Evolutionary conservation across 441 rosid species (phyloP), one percentile per base, ranked within the genome.

Genomic region (Brassica balearica): DNA sequence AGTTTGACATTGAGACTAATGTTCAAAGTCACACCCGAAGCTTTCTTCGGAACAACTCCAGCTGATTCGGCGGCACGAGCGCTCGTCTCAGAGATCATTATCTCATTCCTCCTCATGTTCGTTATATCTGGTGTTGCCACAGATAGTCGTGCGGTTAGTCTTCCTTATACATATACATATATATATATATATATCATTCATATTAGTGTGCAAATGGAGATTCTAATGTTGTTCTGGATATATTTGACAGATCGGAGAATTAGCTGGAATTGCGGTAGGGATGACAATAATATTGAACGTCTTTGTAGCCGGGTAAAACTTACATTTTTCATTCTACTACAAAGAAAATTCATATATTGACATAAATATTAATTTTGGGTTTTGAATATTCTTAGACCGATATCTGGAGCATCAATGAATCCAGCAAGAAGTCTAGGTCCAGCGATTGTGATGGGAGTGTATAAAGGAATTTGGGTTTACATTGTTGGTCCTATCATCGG

Each of bases 61-160:
- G 77, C 81, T 59, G 93, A 90, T 62, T 91, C 98, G 0, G 68
- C 74, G 2, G 82, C 19, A 4, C 95, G 88, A 55, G 90, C 95
- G 1, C 79, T 93, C 1, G 69, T 66, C 1, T 65, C 87, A 0
- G 98, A 93, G 79, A 85, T 90, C 77, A 81, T 90, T 79, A 87
- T 82, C 78, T 77, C 91, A 29, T 93, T 88, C 73, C 86, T 91
- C 41, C 84, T 93, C 66, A 88, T 91, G 93, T 93, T 93, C 14
- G 93, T 89, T 48, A 85, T 91, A 38, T 93, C 86, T 0, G 90
- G 88, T 1, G 86, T 70, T 46, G 14, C 86, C 58, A 86, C 92
- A 0, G 96, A 92, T 80, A 43, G 65, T 20, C 85, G 92, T 73
- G 87, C 92, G 76, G 98, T 94, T 11, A 8, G 87, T 69, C 7